These are phyloP conservation scores for Citrus reticulata DNA, from an alignment of 345 rosid species.

Conservation along the genomic window DNA sequence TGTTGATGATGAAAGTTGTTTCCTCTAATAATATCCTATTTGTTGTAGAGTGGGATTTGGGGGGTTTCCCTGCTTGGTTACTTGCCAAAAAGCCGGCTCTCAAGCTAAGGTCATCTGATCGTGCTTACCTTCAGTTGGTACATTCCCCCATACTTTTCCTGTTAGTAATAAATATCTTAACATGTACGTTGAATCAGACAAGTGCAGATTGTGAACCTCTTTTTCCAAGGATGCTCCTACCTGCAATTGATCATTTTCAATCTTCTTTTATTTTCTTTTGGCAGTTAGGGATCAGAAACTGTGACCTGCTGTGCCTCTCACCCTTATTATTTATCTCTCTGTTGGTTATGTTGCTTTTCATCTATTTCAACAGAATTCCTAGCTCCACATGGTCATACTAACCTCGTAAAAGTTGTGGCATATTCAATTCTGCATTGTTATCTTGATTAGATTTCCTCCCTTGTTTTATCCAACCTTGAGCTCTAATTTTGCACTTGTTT, in stretches of 20 bases:
- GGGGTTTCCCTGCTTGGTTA: slow-evolving; percentile 94
- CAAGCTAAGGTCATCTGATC: slow-evolving; percentile 75
- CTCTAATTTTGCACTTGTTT: not conserved
- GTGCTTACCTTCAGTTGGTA: slow-evolving; percentile 69
- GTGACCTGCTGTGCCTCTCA: not conserved
- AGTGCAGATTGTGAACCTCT: not conserved
- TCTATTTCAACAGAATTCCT: not conserved
- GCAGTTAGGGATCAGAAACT: not conserved
- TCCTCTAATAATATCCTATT: slow-evolving; percentile 15
- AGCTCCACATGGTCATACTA: not conserved
- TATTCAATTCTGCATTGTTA: not conserved
- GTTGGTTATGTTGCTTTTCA: not conserved
- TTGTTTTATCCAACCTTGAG: not conserved
- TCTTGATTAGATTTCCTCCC: not conserved
- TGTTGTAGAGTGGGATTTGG: slow-evolving; percentile 89
- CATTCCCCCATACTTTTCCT: slow-evolving; percentile 6
- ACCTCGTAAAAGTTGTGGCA: not conserved
- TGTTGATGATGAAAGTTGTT: not conserved
- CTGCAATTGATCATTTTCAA: not conserved
- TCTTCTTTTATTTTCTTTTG: not conserved
- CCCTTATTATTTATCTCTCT: not conserved
- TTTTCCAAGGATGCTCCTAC: not conserved
- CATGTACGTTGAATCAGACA: not conserved
- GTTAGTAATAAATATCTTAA: not conserved
- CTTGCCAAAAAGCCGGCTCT: slow-evolving; percentile 65